Percentiles rank a stretch among this genome's conserved stretches.
Evolutionary conservation across 495 filamentous ascomycete genomes (phyloP).

Genomic region (Aspergillus ostianus): DNA sequence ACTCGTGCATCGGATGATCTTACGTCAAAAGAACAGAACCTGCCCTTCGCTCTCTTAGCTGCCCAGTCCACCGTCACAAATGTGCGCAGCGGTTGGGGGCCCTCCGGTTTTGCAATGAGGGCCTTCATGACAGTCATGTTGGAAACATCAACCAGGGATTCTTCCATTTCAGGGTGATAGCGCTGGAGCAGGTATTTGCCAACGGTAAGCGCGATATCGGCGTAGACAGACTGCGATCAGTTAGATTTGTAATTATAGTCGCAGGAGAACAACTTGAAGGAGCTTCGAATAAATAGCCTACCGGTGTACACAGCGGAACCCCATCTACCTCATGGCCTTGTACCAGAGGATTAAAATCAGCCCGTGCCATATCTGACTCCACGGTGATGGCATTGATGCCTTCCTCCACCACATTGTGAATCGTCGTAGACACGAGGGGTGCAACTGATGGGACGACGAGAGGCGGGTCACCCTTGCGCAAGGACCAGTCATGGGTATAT

Average conservation of each 20-base stretch:
- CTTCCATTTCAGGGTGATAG: conserved; percentile 50
- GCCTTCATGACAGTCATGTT: conserved; percentile 69
- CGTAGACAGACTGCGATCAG: conserved; percentile 57
- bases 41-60: not conserved
- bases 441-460: conserved; percentile 30
- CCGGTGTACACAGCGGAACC: conserved; percentile 52
- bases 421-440: conserved; percentile 38
- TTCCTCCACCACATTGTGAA: conserved; percentile 54
- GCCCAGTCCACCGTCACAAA: conserved; percentile 15
- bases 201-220: conserved; percentile 74
- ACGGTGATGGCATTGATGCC: conserved; percentile 57
- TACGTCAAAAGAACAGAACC: not conserved
- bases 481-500: conserved; percentile 2
- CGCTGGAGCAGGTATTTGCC: conserved; percentile 65
- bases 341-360: conserved; percentile 59
- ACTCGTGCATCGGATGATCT: not conserved
- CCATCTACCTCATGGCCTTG: conserved; percentile 75
- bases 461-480: conserved; percentile 25
- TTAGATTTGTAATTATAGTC: conserved; percentile 10
- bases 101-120: conserved; percentile 59
- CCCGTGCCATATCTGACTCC: conserved; percentile 64
- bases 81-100: conserved; percentile 43
- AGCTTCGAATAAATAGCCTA: conserved; percentile 26
- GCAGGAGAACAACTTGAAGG: not conserved
- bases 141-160: conserved; percentile 58